Evolutionary conservation across 1,139 yeast species (phyloP).

Genomic region (Saccharomyces hybrid): DNA sequence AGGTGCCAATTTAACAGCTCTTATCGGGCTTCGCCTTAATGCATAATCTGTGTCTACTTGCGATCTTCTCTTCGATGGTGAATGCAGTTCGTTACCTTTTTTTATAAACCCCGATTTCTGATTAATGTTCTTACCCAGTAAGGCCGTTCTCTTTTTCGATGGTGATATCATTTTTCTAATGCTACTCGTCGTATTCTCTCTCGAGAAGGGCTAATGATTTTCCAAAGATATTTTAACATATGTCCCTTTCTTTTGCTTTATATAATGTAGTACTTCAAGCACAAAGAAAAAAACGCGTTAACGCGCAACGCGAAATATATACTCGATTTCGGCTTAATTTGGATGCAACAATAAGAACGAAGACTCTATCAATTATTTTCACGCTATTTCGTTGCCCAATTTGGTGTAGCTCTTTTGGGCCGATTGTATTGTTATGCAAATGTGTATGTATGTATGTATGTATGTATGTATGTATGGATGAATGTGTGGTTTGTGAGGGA

Average conservation of each 20-base stretch:
- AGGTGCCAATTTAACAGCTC: slow-evolving; percentile 1
- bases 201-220: neutral
- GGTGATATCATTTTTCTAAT: neutral
- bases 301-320: neutral
- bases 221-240: neutral
- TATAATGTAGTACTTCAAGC: neutral
- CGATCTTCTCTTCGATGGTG: slow-evolving; percentile 11
- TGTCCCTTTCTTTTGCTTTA: neutral
- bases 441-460: neutral
- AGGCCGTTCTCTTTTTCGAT: neutral
- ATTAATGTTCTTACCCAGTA: neutral
- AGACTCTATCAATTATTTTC: neutral
- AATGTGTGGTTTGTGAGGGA: neutral
- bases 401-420: neutral
- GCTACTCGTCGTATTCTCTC: neutral
- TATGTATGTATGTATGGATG: neutral
- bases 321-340: neutral
- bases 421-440: neutral
- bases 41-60: slow-evolving; percentile 14
- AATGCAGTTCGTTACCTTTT: slow-evolving; percentile 1
- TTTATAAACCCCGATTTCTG: neutral
- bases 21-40: slow-evolving; percentile 14
- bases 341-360: no score
- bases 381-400: neutral
- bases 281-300: neutral